Percentiles rank a stretch among this genome's conserved stretches.
phyloP scores from a whole-genome alignment of 1,284 basidiomycete species.

The Ustilago curta region DNA sequence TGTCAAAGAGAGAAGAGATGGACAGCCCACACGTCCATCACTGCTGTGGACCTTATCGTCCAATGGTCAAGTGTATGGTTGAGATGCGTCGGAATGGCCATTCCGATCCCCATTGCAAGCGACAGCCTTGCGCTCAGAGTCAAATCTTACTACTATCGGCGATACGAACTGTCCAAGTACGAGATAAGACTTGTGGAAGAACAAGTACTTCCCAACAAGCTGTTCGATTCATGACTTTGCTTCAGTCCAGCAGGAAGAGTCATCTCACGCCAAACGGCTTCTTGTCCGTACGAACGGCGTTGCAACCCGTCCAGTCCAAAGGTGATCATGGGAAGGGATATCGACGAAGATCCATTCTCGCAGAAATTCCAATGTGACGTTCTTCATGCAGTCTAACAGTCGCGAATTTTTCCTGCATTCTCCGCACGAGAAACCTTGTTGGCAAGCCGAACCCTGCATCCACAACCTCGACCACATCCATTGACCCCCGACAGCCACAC shows the following conservation, averaged over 20 bases:
- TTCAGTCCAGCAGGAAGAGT: constrained; percentile 59
- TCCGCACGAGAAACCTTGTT: neutral
- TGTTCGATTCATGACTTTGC: constrained; percentile 66
- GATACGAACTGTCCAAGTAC: constrained; percentile 21
- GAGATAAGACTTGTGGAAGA: neutral
- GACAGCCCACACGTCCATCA: neutral
- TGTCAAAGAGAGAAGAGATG: neutral
- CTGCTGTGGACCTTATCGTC: constrained; percentile 9
- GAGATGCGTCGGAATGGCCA: neutral
- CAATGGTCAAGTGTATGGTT: constrained; percentile 1
- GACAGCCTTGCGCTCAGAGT: neutral
- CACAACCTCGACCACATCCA: neutral
- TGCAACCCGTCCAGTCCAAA: constrained; percentile 10
- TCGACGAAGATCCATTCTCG: no score
- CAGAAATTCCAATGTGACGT: neutral
- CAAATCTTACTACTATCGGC: constrained; percentile 29
- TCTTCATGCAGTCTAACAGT: no score
- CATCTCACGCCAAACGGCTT: constrained; percentile 52
- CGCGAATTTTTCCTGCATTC: neutral
- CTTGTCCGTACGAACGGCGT: constrained; percentile 30
- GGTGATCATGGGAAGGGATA: neutral
- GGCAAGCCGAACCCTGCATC: neutral
- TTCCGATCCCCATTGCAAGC: no score
- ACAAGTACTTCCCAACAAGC: constrained; percentile 65
- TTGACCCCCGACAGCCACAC: neutral